phyloP scores from a whole-genome alignment of 441 rosid species.

The Pelargonium cotyledonis region DNA sequence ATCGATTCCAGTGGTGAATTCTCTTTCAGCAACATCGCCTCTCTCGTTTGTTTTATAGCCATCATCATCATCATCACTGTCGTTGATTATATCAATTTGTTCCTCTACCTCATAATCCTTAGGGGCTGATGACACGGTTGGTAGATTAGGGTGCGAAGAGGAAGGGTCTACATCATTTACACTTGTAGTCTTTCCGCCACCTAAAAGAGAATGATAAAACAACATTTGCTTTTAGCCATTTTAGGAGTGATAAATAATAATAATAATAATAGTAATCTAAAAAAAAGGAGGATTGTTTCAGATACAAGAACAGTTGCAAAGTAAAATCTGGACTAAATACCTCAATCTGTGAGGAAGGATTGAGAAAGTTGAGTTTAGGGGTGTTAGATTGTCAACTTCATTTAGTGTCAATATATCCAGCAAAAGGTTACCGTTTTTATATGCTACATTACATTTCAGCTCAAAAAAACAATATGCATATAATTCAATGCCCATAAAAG shows the following conservation, averaged over 20 bases:
- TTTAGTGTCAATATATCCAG: not conserved
- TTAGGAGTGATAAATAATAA: too few species aligned
- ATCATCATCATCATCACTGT: slow-evolving; percentile 22
- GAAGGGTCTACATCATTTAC: slow-evolving; percentile 20
- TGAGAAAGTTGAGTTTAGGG: too few species aligned
- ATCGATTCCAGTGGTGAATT: slow-evolving; percentile 36
- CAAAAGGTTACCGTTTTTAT: too few species aligned
- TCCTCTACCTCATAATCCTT: slow-evolving; percentile 39
- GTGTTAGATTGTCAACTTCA: not conserved
- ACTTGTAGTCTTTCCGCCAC: slow-evolving; percentile 28
- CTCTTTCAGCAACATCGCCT: slow-evolving; percentile 23
- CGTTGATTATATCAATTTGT: slow-evolving; percentile 38
- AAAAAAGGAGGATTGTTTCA: not conserved
- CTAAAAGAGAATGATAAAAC: not conserved
- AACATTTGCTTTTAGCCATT: not conserved
- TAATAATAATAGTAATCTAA: too few species aligned
- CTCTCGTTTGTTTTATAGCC: slow-evolving; percentile 12
- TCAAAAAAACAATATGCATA: not conserved
- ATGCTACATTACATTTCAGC: not conserved
- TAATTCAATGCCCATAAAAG: not conserved
- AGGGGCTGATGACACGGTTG: slow-evolving; percentile 22
- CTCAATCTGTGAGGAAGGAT: too few species aligned
- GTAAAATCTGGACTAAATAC: not conserved
- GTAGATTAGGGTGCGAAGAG: slow-evolving; percentile 16
- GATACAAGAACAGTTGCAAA: not conserved